Evolutionary conservation across 2,329 filamentous ascomycete species (phyloP).

Genomic region (Pyrenochaeta sp.): DNA sequence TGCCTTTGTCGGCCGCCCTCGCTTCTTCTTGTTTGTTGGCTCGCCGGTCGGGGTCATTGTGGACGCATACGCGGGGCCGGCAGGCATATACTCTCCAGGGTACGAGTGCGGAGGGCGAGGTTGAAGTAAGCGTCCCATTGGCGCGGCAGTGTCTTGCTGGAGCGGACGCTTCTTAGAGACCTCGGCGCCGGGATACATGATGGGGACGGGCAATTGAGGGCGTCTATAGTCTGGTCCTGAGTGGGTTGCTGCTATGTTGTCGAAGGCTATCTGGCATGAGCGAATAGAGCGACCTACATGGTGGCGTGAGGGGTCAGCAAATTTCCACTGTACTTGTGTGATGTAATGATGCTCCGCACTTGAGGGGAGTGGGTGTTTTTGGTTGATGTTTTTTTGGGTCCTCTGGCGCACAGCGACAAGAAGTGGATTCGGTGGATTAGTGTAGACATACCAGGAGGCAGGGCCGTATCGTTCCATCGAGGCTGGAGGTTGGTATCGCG

Average conservation of each 20-base stretch:
- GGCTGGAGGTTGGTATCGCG: slow-evolving; percentile 55
- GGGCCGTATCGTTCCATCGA: slow-evolving; percentile 59
- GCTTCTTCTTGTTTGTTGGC: slow-evolving; percentile 55
- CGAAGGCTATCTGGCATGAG: slow-evolving; percentile 47
- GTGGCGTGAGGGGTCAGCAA: slow-evolving; percentile 18
- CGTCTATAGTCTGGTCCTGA: slow-evolving; percentile 39
- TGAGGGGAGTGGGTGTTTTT: too few species aligned
- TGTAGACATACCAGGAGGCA: slow-evolving; percentile 58
- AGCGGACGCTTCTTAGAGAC: slow-evolving; percentile 47
- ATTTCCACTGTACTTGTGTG: too few species aligned
- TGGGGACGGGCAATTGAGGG: slow-evolving; percentile 39
- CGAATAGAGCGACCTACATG: slow-evolving; percentile 46
- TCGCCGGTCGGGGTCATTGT: slow-evolving; percentile 41
- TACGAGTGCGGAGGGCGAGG: slow-evolving; percentile 53
- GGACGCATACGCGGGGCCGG: slow-evolving; percentile 40
- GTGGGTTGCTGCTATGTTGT: slow-evolving; percentile 37
- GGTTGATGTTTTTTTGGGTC: too few species aligned
- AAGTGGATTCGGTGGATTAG: slow-evolving; percentile 1
- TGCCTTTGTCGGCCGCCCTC: slow-evolving; percentile 58
- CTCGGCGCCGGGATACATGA: slow-evolving; percentile 44
- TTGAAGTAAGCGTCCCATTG: slow-evolving; percentile 55
- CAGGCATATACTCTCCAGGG: slow-evolving; percentile 38
- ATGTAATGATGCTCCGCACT: too few species aligned
- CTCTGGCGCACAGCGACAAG: not conserved
- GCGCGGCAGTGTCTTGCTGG: slow-evolving; percentile 39